Evolutionary conservation across 108 stramenopile species (phyloP).

Genomic region (Discostella stelligeroides): DNA sequence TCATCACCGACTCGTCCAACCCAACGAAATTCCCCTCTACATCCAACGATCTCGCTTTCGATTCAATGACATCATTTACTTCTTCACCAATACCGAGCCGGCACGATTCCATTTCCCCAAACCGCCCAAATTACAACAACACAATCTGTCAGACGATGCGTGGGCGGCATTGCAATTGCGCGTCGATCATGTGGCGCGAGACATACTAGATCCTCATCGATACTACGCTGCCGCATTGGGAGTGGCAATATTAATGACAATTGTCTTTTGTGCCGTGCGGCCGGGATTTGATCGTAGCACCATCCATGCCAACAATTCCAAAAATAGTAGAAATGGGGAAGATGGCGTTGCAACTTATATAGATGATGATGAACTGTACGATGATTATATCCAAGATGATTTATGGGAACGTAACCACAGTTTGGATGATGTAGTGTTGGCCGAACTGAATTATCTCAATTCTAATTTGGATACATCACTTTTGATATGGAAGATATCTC

Average conservation of each 20-base stretch:
- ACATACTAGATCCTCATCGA: constrained; percentile 53
- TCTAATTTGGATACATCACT: constrained; percentile 21
- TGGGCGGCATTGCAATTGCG: constrained; percentile 56
- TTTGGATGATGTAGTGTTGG: constrained; percentile 48
- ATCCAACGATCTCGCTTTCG: constrained; percentile 41
- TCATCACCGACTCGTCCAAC: constrained; percentile 14
- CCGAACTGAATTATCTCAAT: constrained; percentile 47
- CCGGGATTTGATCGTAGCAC: constrained; percentile 38
- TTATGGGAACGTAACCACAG: constrained; percentile 32
- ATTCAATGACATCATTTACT: constrained; percentile 28
- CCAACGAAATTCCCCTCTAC: constrained; percentile 48
- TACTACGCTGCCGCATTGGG: constrained; percentile 25
- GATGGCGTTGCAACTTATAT: not conserved
- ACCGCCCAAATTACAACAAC: constrained; percentile 22
- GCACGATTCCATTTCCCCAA: constrained; percentile 48
- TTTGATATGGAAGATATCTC: constrained; percentile 32
- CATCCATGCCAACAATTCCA: constrained; percentile 13
- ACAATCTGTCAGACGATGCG: constrained; percentile 34
- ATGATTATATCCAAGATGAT: constrained; percentile 48
- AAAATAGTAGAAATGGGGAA: constrained; percentile 20
- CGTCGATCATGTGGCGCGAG: constrained; percentile 52
- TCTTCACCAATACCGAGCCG: constrained; percentile 34
- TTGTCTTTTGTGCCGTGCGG: constrained; percentile 45
- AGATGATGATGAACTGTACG: constrained; percentile 38
- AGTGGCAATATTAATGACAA: constrained; percentile 21